Evolutionary conservation across 768 basidiomycete species (phyloP), one percentile per base, ranked within the genome.

Genomic region (Phanerochaete sordida): DNA sequence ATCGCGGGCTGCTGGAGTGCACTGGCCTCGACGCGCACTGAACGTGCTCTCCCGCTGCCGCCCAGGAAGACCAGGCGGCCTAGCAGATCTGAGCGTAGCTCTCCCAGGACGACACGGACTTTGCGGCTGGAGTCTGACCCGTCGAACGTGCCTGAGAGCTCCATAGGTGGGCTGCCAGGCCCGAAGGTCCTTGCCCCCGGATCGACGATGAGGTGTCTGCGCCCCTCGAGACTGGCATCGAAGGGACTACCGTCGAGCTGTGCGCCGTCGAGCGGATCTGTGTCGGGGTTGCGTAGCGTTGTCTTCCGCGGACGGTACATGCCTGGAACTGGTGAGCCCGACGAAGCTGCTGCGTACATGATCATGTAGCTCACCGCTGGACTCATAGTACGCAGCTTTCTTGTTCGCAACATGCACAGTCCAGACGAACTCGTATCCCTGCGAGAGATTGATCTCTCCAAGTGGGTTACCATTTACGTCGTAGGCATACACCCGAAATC

Each of bases 401-500:
- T 66, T 68, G 58, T 76, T 76, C 7, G 71, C 72, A n/a, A 75
- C 68, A 35, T 74, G 65, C 30, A 74, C 64, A 1, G 50, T 69
- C 75, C 75, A 76, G 1, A 45, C 48, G 13, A 75, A 53, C 2
- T 59, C 48, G 51, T 61, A 75, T 15, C 62, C 59, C 8, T 57
- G 49, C 12, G 57, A 56, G 23, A 45, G 52, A 48, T 69, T 73
- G 57, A 73, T 57, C 61, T 75, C 75, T 3, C 70, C 68, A 15
- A 75, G 66, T 23, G 68, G 61, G 19, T 61, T 65, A 23, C 66
- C 67, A 37, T 66, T 57, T 15, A 44, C 33, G 23, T 69, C 66
- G 56, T 68, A 71, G 23, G 70, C 73, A 50, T 73, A 75, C 24
- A 71, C 70, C 30, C 70, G 73, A 63, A 75, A 76, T 8, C 67